phyloP scores from a whole-genome alignment of 73 alveolate species.

The Effrenium voratum region DNA sequence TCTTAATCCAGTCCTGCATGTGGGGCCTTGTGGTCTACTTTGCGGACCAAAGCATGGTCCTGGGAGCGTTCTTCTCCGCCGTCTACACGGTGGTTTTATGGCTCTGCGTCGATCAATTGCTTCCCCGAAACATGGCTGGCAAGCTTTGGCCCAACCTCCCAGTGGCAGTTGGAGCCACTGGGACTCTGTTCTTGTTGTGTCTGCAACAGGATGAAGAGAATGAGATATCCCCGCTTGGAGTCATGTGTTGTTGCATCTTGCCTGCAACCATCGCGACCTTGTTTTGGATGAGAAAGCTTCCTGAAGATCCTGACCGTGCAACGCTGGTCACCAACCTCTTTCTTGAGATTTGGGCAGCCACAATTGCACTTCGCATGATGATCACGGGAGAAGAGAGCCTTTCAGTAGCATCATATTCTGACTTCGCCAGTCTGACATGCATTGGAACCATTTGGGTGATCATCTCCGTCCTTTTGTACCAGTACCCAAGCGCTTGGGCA shows the following conservation, averaged over 20 bases:
- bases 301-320: conserved; percentile 43
- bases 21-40: conserved; percentile 51
- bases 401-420: background rate
- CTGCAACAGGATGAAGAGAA: too few species aligned
- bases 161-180: conserved; percentile 45
- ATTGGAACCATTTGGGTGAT: background rate
- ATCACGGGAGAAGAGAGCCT: background rate
- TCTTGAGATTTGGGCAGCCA: conserved; percentile 28
- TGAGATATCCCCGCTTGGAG: background rate
- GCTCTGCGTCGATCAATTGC: conserved; percentile 39
- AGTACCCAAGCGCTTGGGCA: background rate
- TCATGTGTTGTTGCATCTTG: background rate
- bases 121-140: conserved; percentile 31
- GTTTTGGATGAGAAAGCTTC: conserved; percentile 33
- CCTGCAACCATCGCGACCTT: conserved; percentile 15
- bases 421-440: conserved; percentile 13
- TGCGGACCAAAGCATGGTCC: conserved; percentile 19
- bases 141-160: conserved; percentile 52
- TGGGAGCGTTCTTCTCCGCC: background rate
- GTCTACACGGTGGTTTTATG: background rate
- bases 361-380: conserved; percentile 22
- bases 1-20: conserved; percentile 24
- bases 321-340: conserved; percentile 37
- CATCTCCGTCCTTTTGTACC: background rate
- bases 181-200: background rate